Base-by-base conservation (phyloP, 768 basidiomycete genomes). In the Chlorophyllum brunneum region DNA sequence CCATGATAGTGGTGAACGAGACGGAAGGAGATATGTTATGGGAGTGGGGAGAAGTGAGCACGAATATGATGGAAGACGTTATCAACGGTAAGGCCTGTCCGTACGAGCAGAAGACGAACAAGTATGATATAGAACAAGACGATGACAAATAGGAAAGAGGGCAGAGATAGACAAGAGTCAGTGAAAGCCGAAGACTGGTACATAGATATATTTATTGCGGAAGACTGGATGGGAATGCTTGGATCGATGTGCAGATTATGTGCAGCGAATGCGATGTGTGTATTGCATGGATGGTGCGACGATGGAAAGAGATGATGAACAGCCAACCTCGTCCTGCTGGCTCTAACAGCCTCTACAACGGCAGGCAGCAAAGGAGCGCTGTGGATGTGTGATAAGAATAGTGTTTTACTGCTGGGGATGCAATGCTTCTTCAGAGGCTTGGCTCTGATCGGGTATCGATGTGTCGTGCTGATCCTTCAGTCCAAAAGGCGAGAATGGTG, bases 311-410 rank as follows among this genome's bases (percentile, higher is more conserved):
- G 53, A 60, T 57, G 54, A 48, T 51, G 58, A 47, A 38, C 41
- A 51, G 48, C 48, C 44, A 30, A 42, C 45, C 47, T 51, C 56
- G 54, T 58, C 72, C 67, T 75, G 57, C 70, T 65, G 60, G 71
- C 74, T 65, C 72, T 70, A 58, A 73, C 65, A 64, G 74, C 73
- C 67, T 78, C 77, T 78, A 78, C 67, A 57, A 55, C 65, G 62
- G 60, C 58, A 56, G 67, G 58, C 22, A 63, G 65, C 18, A 16
- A 27, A 36, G 26, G 18, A 36, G 41, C 16, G 29, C 41, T 54
- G 69, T 65, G 53, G 66, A 64, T 54, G 60, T 62, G 57, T 58
- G 61, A 63, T 67, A 66, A 46, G 33, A 54, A 54, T 66, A 69
- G 64, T 69, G 67, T 52, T n/a, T 52, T 52, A 52, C 59, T 65